Conservation (phyloP, 2,329 filamentous ascomycete species). For the Sarocladiaceae sp. region DNA sequence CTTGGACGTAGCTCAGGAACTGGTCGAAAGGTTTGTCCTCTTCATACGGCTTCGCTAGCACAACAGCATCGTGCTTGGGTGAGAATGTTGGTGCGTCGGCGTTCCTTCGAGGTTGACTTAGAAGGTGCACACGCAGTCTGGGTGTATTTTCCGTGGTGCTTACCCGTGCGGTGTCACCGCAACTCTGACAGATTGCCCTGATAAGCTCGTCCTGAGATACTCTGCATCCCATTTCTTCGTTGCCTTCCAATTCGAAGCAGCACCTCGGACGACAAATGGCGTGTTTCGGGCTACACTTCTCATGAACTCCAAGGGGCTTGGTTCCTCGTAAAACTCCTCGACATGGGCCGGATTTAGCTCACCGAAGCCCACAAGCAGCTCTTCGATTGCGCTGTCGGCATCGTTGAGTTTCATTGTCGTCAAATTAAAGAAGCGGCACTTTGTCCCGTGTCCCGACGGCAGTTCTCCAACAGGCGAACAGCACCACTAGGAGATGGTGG, state of each 20-base stretch:
- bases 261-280: slow-evolving; percentile 67
- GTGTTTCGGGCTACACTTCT: slow-evolving; percentile 69
- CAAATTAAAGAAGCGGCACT: slow-evolving; percentile 1
- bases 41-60: slow-evolving; percentile 72
- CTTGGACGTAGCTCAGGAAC: slow-evolving; percentile 64
- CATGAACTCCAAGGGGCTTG: slow-evolving; percentile 76
- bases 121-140: neutral
- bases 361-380: slow-evolving; percentile 65
- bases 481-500: neutral
- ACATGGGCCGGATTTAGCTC: slow-evolving; percentile 63
- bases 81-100: slow-evolving; percentile 31
- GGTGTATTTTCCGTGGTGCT: slow-evolving; percentile 15
- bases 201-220: slow-evolving; percentile 54
- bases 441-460: neutral
- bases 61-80: slow-evolving; percentile 20
- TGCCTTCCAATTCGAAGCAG: slow-evolving; percentile 60
- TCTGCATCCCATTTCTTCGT: slow-evolving; percentile 56
- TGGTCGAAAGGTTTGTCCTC: slow-evolving; percentile 56
- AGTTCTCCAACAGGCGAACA: neutral
- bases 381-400: slow-evolving; percentile 7
- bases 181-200: slow-evolving; percentile 61
- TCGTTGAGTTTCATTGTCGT: neutral
- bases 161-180: slow-evolving; percentile 72
- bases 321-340: slow-evolving; percentile 59
- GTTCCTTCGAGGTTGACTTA: slow-evolving; percentile 23